Base-by-base conservation (phyloP, 1,284 basidiomycete species). In the Pyrrhoderma noxium region DNA sequence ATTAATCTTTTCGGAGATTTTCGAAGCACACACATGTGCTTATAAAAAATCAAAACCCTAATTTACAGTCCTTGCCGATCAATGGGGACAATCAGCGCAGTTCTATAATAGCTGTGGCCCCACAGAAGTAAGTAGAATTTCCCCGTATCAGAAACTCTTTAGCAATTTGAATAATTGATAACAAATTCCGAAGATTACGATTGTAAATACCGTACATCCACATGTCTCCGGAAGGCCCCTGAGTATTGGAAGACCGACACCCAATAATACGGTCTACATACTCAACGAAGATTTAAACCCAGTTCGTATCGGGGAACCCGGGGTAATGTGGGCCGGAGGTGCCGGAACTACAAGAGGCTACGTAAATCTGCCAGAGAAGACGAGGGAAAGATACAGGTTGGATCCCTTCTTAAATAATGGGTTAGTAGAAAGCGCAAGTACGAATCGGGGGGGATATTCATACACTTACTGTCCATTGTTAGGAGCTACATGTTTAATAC, bases 291-390 rank as follows among this genome's bases (percentile, higher is more conserved):
- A 73, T 49, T 67, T 74, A 64, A 58, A 68, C 44, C 75, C 77
- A 3, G 59, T 75, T 1, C 73, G 76, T 4, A 76, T 80, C 44
- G 78, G 78, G 31, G 65, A 73, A 45, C 59, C 68, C 21, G 79
- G 78, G 27, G 60, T 78, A 31, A 79, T 80, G 75, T 80, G 77
- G 77, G 78, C 74, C 34, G 77, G 78, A 42, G 79, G 78, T 41
- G 70, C 65, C 18, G 74, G 78, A 27, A 71, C 79, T 43, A 71
- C 72, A 8, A 67, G 70, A 51, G 78, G 78, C 3, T 80, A 80
- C 56, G 58, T 79, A 49, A 76, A 77, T 54, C 65, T 77, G 16
- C 73, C 76, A 0, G 70, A 74, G 16, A 76, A 76, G 60, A 79
- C 75, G n/a, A 63, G 64, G 40, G 76, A 79, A 60, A 61, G 73